These are phyloP conservation scores for Fusarium paranaense DNA, from an alignment of 2,329 filamentous ascomycete species.

Conservation along the genomic window DNA sequence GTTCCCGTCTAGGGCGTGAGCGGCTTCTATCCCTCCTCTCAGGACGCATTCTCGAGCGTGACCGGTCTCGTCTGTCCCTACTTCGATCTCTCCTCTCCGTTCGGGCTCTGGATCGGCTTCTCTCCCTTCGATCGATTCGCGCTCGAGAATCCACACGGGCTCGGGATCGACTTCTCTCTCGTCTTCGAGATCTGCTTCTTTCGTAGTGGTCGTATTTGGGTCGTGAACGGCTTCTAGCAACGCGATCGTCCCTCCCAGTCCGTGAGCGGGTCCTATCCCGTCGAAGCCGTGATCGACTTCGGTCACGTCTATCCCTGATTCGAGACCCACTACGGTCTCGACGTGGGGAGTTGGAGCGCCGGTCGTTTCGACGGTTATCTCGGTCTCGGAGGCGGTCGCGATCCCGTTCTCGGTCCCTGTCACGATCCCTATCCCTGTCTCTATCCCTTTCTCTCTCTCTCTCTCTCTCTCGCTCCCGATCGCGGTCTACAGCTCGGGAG, in stretches of 20 bases:
- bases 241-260: constrained; percentile 47
- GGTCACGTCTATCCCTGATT: constrained; percentile 49
- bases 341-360: constrained; percentile 54
- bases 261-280: constrained; percentile 57
- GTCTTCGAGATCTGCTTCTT: constrained; percentile 50
- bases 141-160: constrained; percentile 48
- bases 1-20: constrained; percentile 47
- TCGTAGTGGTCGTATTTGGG: constrained; percentile 49
- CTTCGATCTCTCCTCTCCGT: constrained; percentile 45
- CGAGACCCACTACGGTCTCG: constrained; percentile 51
- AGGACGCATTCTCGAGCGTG: constrained; percentile 43
- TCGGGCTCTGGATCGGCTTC: constrained; percentile 46
- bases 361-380: constrained; percentile 47
- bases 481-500: constrained; percentile 45
- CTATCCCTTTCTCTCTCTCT: constrained; percentile 38
- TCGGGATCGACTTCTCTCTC: constrained; percentile 54
- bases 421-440: constrained; percentile 40
- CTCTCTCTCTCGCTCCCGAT: constrained; percentile 43
- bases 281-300: constrained; percentile 51
- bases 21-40: constrained; percentile 49
- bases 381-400: constrained; percentile 42
- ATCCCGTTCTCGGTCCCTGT: constrained; percentile 39
- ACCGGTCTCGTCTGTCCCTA: constrained; percentile 45
- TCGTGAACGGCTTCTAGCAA: constrained; percentile 50
- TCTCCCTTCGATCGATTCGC: constrained; percentile 48